Evolutionary conservation across 371 early-diverging fungal species (phyloP).

Genomic region (Capillidium heterosporum): DNA sequence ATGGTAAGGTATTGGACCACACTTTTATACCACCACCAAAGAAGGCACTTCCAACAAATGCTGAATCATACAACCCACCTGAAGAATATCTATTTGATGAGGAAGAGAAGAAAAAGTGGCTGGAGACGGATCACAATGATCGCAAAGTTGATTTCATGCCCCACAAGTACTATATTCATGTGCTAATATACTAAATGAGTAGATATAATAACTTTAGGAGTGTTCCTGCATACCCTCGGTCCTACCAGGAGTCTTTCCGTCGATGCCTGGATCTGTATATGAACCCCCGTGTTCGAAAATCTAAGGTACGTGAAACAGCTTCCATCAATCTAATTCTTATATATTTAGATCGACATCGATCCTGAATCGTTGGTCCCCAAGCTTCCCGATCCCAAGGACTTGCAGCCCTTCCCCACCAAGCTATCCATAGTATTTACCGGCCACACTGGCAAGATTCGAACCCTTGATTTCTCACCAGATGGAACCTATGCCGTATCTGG

Average conservation of each 20-base stretch:
- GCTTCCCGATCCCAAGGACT: constrained; percentile 87
- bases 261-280: constrained; percentile 91
- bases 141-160: constrained; percentile 69
- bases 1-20: constrained; percentile 16
- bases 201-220: constrained; percentile 48
- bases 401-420: constrained; percentile 83
- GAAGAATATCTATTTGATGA: constrained; percentile 79
- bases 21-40: constrained; percentile 86
- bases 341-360: constrained; percentile 52
- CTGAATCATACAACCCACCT: constrained; percentile 95
- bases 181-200: background rate
- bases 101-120: constrained; percentile 62
- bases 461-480: constrained; percentile 68
- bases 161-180: constrained; percentile 27
- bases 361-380: constrained; percentile 85
- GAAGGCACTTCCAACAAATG: constrained; percentile 71
- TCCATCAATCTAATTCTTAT: background rate
- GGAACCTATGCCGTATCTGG: constrained; percentile 81
- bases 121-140: constrained; percentile 56
- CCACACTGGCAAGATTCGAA: constrained; percentile 62
- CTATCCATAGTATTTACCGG: constrained; percentile 63
- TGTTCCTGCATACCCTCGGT: constrained; percentile 71
- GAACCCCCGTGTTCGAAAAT: constrained; percentile 78
- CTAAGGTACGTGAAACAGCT: constrained; percentile 26
- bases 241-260: constrained; percentile 86